Evolutionary conservation across 495 filamentous ascomycete species (phyloP).

Genomic region (Hypoxylon intermedium): DNA sequence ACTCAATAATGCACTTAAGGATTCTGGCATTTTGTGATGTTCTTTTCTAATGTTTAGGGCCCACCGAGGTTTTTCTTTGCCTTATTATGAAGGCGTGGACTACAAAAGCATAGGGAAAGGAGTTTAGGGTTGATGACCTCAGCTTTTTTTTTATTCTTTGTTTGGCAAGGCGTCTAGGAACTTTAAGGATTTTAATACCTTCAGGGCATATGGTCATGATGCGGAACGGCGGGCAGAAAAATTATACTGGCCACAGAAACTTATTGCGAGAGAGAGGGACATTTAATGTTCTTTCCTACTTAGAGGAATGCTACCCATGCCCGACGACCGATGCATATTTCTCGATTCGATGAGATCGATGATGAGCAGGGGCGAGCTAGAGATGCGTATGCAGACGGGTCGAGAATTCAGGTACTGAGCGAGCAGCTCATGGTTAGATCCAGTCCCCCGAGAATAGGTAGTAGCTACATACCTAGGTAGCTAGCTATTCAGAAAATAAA

Average conservation of each 20-base stretch:
- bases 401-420: conserved; percentile 14
- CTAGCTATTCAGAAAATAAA: conserved; percentile 12
- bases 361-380: conserved; percentile 10
- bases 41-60: conserved; percentile 5
- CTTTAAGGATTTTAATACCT: conserved; percentile 30
- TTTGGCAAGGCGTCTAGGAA: conserved; percentile 42
- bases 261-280: conserved; percentile 20
- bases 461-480: background rate
- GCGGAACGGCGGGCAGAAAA: conserved; percentile 29
- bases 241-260: conserved; percentile 20
- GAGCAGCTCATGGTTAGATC: conserved; percentile 10
- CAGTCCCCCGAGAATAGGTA: conserved; percentile 4
- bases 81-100: conserved; percentile 25
- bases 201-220: conserved; percentile 37
- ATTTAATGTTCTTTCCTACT: conserved; percentile 31
- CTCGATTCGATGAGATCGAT: conserved; percentile 27
- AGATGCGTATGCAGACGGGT: conserved; percentile 12
- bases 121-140: conserved; percentile 41
- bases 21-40: conserved; percentile 91
- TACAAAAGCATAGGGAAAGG: conserved; percentile 40
- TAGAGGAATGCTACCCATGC: conserved; percentile 20
- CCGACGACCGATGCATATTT: conserved; percentile 19
- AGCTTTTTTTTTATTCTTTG: conserved; percentile 16
- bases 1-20: conserved; percentile 95
- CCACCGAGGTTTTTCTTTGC: background rate